Evolutionary conservation across 768 basidiomycete genomes (phyloP).

Genomic region (Leucocoprinus leucothites): DNA sequence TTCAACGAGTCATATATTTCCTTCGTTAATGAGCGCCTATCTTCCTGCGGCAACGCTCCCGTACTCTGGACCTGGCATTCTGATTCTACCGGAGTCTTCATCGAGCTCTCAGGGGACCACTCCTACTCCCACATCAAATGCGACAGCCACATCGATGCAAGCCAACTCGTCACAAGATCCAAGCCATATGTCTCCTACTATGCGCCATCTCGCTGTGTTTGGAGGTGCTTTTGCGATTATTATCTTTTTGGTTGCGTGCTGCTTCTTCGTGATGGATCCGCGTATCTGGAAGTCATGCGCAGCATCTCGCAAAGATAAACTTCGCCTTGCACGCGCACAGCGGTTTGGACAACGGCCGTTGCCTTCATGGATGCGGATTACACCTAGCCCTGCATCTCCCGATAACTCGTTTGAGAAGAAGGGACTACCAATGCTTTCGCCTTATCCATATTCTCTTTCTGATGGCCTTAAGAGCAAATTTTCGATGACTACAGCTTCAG

Average conservation of each 20-base stretch:
- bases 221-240: conserved; percentile 1
- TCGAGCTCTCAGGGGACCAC: not conserved
- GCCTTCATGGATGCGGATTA: conserved; percentile 2
- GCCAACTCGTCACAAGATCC: not conserved
- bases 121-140: not conserved
- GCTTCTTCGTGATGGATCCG: conserved; percentile 6
- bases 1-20: not conserved
- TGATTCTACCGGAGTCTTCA: not conserved
- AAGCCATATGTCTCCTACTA: not conserved
- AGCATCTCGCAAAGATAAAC: not conserved
- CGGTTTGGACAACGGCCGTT: not conserved
- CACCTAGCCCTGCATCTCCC: not conserved
- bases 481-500: conserved; percentile 13
- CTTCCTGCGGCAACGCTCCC: not conserved
- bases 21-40: not conserved
- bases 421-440: not conserved
- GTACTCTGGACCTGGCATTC: conserved; percentile 9
- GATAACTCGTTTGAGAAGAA: not conserved
- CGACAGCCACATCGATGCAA: not conserved
- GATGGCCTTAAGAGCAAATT: conserved; percentile 10
- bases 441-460: not conserved
- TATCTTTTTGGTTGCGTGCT: not conserved
- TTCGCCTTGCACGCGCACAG: not conserved
- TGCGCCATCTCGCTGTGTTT: conserved; percentile 4
- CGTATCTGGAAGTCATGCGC: conserved; percentile 2